Evolutionary conservation across 1,284 basidiomycete genomes (phyloP).

Genomic region (Pascua guehoae): DNA sequence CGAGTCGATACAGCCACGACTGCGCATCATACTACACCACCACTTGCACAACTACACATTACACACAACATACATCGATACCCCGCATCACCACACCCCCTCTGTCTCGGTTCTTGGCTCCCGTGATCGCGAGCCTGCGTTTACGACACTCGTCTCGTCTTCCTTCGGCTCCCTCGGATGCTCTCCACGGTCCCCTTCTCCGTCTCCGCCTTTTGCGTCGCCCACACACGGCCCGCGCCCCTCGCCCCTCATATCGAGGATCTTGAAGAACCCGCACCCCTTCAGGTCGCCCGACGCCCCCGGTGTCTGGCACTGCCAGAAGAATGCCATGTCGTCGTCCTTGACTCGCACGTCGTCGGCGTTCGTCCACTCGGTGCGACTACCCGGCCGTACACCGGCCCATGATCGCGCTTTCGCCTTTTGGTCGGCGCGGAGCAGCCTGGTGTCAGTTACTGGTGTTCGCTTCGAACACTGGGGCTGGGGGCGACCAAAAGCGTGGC

Average conservation of each 20-base stretch:
- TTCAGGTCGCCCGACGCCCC: conserved; percentile 73
- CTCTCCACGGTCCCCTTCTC: not conserved
- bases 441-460: conserved; percentile 12
- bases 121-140: not conserved
- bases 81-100: not conserved
- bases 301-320: conserved; percentile 82
- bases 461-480: no score
- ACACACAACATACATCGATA: not conserved
- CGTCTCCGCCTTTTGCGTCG: conserved; percentile 8
- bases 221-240: conserved; percentile 55
- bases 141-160: not conserved
- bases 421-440: conserved; percentile 50
- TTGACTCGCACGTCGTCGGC: conserved; percentile 9
- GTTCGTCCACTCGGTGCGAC: not conserved
- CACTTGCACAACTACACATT: not conserved
- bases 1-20: no score
- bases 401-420: conserved; percentile 41
- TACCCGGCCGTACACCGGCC: not conserved
- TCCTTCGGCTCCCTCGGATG: no score
- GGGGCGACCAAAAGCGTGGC: no score
- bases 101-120: not conserved
- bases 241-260: conserved; percentile 71
- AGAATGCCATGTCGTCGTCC: conserved; percentile 58
- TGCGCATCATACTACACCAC: no score
- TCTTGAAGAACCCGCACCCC: conserved; percentile 74